A percentile compares a stretch with the other conserved stretches of the same genome.
phyloP scores from a whole-genome alignment of 2,329 filamentous ascomycete species.

The Talaromyces sp. region DNA sequence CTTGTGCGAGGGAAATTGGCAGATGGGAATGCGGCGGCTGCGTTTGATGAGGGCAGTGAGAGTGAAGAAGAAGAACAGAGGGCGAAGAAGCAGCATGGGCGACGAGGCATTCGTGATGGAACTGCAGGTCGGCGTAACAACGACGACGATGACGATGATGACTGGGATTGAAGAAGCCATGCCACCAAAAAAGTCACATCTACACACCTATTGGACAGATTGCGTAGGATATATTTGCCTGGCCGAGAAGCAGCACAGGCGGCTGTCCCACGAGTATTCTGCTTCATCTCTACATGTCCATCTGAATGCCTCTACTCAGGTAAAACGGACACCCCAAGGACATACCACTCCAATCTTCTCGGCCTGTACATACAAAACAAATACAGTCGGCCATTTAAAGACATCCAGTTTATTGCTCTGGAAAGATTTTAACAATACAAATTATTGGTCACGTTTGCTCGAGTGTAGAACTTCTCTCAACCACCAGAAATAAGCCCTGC shows the following conservation, averaged over 20 bases:
- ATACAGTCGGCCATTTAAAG: background rate
- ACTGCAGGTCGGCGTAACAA: slow-evolving; percentile 25
- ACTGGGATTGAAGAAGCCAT: slow-evolving; percentile 40
- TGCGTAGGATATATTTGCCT: background rate
- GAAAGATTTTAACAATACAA: background rate
- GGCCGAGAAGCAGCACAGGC: background rate
- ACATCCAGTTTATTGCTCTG: background rate
- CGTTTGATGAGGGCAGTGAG: slow-evolving; percentile 16
- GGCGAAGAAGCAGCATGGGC: slow-evolving; percentile 2
- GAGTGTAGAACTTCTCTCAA: background rate
- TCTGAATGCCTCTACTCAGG: background rate
- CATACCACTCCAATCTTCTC: background rate
- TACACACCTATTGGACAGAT: background rate
- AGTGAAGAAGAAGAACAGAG: slow-evolving; percentile 20
- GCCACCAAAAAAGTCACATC: background rate
- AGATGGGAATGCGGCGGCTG: slow-evolving; percentile 20
- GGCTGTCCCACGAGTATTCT: background rate
- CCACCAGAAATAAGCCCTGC: background rate
- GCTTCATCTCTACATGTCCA: background rate
- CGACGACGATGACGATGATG: slow-evolving; percentile 36
- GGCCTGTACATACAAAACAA: background rate
- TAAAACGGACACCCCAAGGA: background rate
- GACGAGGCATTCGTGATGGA: slow-evolving; percentile 20
- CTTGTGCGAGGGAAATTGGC: slow-evolving; percentile 30
- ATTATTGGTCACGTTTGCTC: background rate